Evolutionary conservation across 1,139 yeast genomes (phyloP).

Genomic region (Barnettozyma hawaiiensis): DNA sequence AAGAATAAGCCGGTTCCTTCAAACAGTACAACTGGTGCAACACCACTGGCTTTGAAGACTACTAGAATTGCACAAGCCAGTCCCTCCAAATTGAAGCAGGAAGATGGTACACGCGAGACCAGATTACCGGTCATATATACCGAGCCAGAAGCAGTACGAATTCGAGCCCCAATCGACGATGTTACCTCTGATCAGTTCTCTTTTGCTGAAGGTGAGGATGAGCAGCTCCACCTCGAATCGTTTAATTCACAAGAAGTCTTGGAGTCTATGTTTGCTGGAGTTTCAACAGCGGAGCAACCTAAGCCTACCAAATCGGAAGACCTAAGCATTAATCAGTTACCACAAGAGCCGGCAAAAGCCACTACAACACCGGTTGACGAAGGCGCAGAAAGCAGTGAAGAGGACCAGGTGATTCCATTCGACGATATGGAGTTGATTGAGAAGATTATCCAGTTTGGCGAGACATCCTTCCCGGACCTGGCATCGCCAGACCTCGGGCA

Average conservation of each 20-base stretch:
- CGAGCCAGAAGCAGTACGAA: background rate
- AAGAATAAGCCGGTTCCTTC: background rate
- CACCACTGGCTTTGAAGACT: background rate
- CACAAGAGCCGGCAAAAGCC: background rate
- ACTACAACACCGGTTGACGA: background rate
- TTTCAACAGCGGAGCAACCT: too few relatives aligned
- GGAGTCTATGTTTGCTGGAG: slow-evolving; percentile 9
- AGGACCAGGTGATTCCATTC: slow-evolving; percentile 14
- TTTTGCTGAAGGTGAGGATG: slow-evolving; percentile 23
- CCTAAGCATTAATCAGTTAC: background rate
- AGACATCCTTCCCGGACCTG: slow-evolving; percentile 26
- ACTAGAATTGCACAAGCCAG: background rate
- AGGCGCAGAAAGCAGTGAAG: slow-evolving; percentile 5
- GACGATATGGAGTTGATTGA: slow-evolving; percentile 25
- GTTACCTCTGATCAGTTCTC: slow-evolving; percentile 17
- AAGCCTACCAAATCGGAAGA: background rate
- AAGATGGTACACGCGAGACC: too few relatives aligned
- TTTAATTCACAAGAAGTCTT: slow-evolving; percentile 11
- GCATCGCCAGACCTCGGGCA: slow-evolving; percentile 24
- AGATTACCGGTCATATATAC: background rate
- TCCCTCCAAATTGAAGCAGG: too few relatives aligned
- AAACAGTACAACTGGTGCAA: background rate
- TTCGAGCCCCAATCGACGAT: background rate
- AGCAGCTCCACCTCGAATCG: slow-evolving; percentile 15
- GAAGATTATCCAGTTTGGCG: slow-evolving; percentile 25